phyloP scores from a whole-genome alignment of 2,329 filamentous ascomycete genomes.

The Aaosphaeria arxii region DNA sequence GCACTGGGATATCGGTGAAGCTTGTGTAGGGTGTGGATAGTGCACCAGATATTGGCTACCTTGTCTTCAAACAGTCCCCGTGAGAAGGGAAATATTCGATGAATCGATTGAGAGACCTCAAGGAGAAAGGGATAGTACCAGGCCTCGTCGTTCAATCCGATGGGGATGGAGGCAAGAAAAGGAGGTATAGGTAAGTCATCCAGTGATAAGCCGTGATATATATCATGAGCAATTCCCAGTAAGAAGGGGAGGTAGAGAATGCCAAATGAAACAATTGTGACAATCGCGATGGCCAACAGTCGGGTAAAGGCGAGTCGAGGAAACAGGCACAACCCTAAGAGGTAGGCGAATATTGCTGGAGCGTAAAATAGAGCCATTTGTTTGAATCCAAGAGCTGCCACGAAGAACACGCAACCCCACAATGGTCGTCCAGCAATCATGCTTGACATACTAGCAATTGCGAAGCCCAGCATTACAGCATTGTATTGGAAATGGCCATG shows the following conservation, averaged over 20 bases:
- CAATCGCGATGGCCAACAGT: constrained; percentile 70
- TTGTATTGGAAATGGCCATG: constrained; percentile 98
- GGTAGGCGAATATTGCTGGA: constrained; percentile 85
- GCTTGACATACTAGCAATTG: constrained; percentile 82
- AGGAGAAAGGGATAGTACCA: constrained; percentile 72
- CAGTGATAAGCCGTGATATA: constrained; percentile 54
- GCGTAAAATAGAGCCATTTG: constrained; percentile 99
- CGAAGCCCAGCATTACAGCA: constrained; percentile 93
- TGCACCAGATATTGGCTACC: constrained; percentile 97
- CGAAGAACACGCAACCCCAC: constrained; percentile 92
- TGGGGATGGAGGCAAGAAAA: constrained; percentile 62
- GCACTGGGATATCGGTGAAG: constrained; percentile 69
- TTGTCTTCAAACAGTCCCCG: constrained; percentile 98
- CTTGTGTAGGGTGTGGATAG: constrained; percentile 85
- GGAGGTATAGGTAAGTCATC: constrained; percentile 58
- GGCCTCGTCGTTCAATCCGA: constrained; percentile 59
- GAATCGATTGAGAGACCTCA: constrained; percentile 78
- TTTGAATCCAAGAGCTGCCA: constrained; percentile 92
- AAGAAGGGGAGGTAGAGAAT: constrained; percentile 74
- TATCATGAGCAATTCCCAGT: constrained; percentile 67
- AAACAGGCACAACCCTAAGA: constrained; percentile 81
- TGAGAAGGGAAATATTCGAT: constrained; percentile 93
- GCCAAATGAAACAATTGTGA: constrained; percentile 71
- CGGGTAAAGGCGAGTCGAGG: constrained; percentile 66
- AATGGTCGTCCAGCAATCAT: constrained; percentile 80